Evolutionary conservation across 768 basidiomycete species (phyloP), one percentile per base, ranked within the genome.

Genomic region (Kwoniella bestiolae): DNA sequence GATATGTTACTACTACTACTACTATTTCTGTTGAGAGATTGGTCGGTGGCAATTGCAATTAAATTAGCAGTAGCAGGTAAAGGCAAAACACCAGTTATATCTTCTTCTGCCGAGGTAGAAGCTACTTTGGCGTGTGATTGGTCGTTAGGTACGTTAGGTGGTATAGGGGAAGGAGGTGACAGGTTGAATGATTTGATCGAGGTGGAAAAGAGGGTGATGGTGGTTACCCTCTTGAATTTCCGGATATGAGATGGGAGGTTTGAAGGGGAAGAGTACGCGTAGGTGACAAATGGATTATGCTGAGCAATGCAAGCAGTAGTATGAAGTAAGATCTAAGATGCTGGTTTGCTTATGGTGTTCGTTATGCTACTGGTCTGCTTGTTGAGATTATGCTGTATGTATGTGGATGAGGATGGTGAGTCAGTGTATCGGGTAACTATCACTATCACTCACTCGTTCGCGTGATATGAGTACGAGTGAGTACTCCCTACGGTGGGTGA

Each of bases 31-130:
- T 34, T 9, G 14, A 26, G 11, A 55, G 52, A 55, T 34, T 55
- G 29, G 52, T 55, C 52, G 52, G 52, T 55, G 52, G 52, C 52
- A 55, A 55, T 26, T 55, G 14, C 31, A n/a, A n/a, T n/a, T n/a
- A n/a, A n/a, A n/a, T n/a, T n/a, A n/a, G n/a, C n/a, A n/a, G n/a
- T n/a, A n/a, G 52, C 31, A 55, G 28, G 14, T 26, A 6, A 8
- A 23, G 29, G 29, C 11, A 16, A 18, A 21, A 32, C 52, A 55
- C 52, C 52, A 23, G 52, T 34, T 5, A 7, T 35, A 18, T 34
- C 52, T 55, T 55, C 52, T 32, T 55, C 52, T 18, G 16, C 31
- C 49, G 44, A 47, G 11, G 57, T 16, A 32, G 14, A 21, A 5
- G 12, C n/a, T 28, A 21, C 52, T 34, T 26, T 35, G 52, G 52